Evolutionary conservation across 306 rosid species (phyloP), one percentile per base, ranked within the genome.

Genomic region (Cicer bijugum): DNA sequence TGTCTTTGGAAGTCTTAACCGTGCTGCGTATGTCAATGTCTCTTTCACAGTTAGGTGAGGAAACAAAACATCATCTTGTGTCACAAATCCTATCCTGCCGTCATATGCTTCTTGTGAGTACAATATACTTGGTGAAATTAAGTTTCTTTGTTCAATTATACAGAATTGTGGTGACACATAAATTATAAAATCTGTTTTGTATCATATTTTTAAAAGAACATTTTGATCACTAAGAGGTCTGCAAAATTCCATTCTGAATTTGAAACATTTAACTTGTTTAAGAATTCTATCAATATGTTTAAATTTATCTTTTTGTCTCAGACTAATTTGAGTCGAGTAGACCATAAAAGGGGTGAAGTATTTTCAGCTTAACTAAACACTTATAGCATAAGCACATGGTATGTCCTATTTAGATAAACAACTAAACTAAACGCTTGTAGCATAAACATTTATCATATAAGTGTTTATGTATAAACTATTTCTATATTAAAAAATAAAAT

Each of bases 11-110:
- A 95, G 75, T 52, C 97, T 86, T 50, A 95, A 80, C 60, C 86
- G 84, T 8, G 99, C 99, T 42, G 99, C 91, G 16, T 88, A 95
- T 28, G 88, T 88, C 67, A 95, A 75, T 19, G 97, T 95, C 86
- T 95, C 99, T 81, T 71, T 90, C 82, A 92, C 99, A 46, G 99
- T 95, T 46, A 95, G 79, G 83, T 92, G 99, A 68, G 99, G 97
- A 85, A 95, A 90, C 59, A 95, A 81, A 78, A 92, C 93, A 76
- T 95, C 99, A 75, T 95, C 99, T 86, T 95, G 99, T 43, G 95
- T 95, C 78, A 92, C 99, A 39, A 90, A 95, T 75, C 99, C 97
- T 74, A 95, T 87, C 97, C 99, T 91, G 97, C 67, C 76, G 67
- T 72, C 72, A 73, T 75, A 52, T 67, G 28, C 38, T 35, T 28